Evolutionary conservation across 495 filamentous ascomycete species (phyloP).

Genomic region (Thermothielavioides terrestris): DNA sequence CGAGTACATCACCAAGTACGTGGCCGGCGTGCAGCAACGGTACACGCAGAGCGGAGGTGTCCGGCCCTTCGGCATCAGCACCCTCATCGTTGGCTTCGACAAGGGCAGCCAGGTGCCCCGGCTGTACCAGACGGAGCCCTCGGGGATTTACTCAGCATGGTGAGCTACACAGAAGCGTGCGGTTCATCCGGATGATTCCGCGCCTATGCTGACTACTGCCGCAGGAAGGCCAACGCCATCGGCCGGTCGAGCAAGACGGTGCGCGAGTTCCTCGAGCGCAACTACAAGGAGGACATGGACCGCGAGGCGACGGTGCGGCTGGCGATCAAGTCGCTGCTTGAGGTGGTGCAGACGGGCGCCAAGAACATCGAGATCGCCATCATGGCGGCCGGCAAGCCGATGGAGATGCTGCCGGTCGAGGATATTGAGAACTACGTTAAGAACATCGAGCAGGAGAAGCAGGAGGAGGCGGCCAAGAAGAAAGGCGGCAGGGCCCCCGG

Average conservation of each 20-base stretch:
- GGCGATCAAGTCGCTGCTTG: conserved; percentile 92
- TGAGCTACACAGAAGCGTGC: conserved; percentile 32
- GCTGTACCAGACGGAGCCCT: conserved; percentile 95
- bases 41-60: conserved; percentile 99
- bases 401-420: conserved; percentile 93
- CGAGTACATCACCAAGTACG: conserved; percentile 98
- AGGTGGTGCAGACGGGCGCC: conserved; percentile 96
- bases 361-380: conserved; percentile 99
- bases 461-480: conserved; percentile 95
- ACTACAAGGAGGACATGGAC: conserved; percentile 96
- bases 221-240: conserved; percentile 98
- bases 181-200: no score
- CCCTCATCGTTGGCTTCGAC: conserved; percentile 94
- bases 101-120: conserved; percentile 75
- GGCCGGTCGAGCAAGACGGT: conserved; percentile 97
- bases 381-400: conserved; percentile 85
- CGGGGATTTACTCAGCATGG: conserved; percentile 98
- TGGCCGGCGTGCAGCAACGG: conserved; percentile 92
- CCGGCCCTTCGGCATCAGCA: conserved; percentile 94
- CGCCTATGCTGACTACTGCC: background rate
- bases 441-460: conserved; percentile 97
- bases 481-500: conserved; percentile 74
- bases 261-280: conserved; percentile 92
- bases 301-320: conserved; percentile 93
- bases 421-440: conserved; percentile 95